These are phyloP conservation scores for Tremellales sp. DNA, from an alignment of 1,284 basidiomycete species.

Conservation along the genomic window DNA sequence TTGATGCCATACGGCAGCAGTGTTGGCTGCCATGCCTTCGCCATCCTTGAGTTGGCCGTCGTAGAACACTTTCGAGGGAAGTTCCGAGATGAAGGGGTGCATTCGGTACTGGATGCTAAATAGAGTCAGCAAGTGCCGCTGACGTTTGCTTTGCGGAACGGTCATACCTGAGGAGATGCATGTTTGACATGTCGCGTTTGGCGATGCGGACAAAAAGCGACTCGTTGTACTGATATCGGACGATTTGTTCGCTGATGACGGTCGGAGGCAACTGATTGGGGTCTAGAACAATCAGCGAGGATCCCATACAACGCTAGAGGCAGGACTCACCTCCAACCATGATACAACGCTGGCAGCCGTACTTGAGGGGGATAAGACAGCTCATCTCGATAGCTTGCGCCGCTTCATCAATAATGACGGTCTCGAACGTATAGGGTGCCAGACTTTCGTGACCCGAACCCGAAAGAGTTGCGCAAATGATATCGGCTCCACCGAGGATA, in stretches of 20 bases:
- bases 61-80: slow-evolving; percentile 91
- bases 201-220: slow-evolving; percentile 90
- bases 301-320: background rate
- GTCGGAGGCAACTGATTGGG: slow-evolving; percentile 97
- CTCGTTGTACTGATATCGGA: slow-evolving; percentile 76
- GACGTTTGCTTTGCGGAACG: background rate
- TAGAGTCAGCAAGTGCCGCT: background rate
- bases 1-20: slow-evolving; percentile 79
- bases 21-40: slow-evolving; percentile 79
- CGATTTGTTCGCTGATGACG: slow-evolving; percentile 84
- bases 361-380: slow-evolving; percentile 94
- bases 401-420: slow-evolving; percentile 96
- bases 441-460: slow-evolving; percentile 88
- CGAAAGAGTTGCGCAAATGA: slow-evolving; percentile 90
- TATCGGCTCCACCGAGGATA: slow-evolving; percentile 80
- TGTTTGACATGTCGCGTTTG: slow-evolving; percentile 67
- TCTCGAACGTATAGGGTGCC: slow-evolving; percentile 82
- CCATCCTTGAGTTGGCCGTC: slow-evolving; percentile 76
- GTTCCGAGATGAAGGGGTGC: slow-evolving; percentile 90
- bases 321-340: slow-evolving; percentile 79
- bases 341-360: slow-evolving; percentile 76
- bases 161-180: slow-evolving; percentile 80
- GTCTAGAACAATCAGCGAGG: slow-evolving; percentile 54
- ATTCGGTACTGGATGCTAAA: slow-evolving; percentile 91
- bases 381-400: slow-evolving; percentile 96